A percentile compares a stretch with the other conserved stretches of the same genome.
Conservation (phyloP, 140 eudicot species). For the Stevia rebaudiana region DNA sequence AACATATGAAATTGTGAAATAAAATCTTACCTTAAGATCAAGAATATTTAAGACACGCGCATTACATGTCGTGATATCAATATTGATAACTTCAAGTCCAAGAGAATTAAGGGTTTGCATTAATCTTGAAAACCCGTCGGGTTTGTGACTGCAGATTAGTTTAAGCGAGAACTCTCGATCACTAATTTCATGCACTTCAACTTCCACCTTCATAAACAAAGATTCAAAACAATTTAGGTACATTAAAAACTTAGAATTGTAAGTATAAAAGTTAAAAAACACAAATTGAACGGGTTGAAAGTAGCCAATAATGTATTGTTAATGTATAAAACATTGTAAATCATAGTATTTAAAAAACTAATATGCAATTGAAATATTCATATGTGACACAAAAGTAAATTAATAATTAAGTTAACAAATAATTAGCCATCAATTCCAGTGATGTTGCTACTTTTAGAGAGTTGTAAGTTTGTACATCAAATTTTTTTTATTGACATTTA, state of each 20-base stretch:
- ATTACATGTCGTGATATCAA: slow-evolving; percentile 38
- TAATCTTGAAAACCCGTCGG: slow-evolving; percentile 40
- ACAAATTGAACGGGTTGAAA: not conserved
- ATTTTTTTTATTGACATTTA: not conserved
- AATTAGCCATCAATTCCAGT: not conserved
- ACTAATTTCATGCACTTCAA: slow-evolving; percentile 50
- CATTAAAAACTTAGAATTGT: not conserved
- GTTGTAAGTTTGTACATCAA: not conserved
- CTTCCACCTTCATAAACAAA: slow-evolving; percentile 36
- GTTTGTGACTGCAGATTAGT: slow-evolving; percentile 33
- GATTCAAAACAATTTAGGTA: not conserved
- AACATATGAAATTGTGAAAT: not conserved
- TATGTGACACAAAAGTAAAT: not conserved
- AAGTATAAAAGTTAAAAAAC: not conserved
- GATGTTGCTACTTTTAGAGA: not conserved
- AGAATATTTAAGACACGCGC: slow-evolving; percentile 43
- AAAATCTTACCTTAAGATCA: slow-evolving; percentile 39
- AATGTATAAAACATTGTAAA: not conserved
- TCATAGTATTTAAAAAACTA: not conserved
- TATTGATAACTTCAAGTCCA: slow-evolving; percentile 46
- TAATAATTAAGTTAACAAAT: no score
- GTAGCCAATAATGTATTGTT: not conserved
- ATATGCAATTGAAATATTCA: no score
- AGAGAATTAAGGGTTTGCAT: slow-evolving; percentile 45
- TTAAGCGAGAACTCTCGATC: slow-evolving; percentile 40